Evolutionary conservation across 2,329 filamentous ascomycete species (phyloP), one percentile per base, ranked within the genome.

Genomic region (Basipetospora chlamydospora): DNA sequence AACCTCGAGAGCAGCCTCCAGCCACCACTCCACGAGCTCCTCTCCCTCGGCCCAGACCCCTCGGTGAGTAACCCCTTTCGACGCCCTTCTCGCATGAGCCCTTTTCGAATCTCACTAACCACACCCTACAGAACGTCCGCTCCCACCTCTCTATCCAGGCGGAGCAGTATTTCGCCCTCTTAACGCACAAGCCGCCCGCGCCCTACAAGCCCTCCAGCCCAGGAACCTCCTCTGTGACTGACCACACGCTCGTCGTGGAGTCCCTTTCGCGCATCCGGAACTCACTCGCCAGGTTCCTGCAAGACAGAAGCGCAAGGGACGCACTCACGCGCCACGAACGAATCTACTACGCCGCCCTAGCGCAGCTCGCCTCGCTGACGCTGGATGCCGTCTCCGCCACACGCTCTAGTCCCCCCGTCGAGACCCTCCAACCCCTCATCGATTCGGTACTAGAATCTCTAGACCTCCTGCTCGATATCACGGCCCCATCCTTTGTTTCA

Each of bases 131-230:
- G 68, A 63, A 63, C 41, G 51, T 52, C 2, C 64, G 71, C 3
- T 58, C 58, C 2, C 70, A 71, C 31, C 48, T 74, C 0, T 51
- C 55, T 0, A 46, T 73, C 10, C 49, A 70, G 1, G 46, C 64
- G 1, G 70, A 75, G 43, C 58, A 59, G 4, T 73, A 69, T 45
- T 55, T 71, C 11, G 64, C 70, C 33, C 42, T 68, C 2, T 48
- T 73, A 5, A 47, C 49, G 17, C 66, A 64, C 47, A 66, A 62
- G 35, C 57, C 66, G 2, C 60, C 66, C 0, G 57, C 66, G 2
- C 58, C 63, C 6, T 67, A 68, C 52, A 73, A 72, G 44, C 57
- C 63, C 2, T 41, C 49, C 15, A 64, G 60, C 20, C 44, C 57
- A 0, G 43, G 49, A 3, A 54, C 60, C 1, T 52, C 55, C 0